A percentile compares a stretch with the other conserved stretches of the same genome.
Conservation (phyloP, 345 rosid genomes). For the Theobroma cacao region DNA sequence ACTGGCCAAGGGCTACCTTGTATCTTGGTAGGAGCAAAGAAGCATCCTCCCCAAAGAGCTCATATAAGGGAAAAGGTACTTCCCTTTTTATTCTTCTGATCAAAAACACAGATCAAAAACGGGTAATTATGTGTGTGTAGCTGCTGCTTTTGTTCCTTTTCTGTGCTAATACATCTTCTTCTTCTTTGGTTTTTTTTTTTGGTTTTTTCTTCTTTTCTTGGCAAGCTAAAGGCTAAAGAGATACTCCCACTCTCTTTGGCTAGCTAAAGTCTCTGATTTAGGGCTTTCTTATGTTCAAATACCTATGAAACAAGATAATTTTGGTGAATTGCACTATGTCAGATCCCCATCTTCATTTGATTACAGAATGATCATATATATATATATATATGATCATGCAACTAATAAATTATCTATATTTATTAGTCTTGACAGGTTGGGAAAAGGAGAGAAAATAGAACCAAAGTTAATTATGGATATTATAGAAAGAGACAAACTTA, state of each 20-base stretch:
- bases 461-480: background rate
- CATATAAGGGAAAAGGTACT: slow-evolving; percentile 29
- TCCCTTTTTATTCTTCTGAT: slow-evolving; percentile 30
- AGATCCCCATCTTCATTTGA: slow-evolving; percentile 20
- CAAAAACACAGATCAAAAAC: slow-evolving; percentile 35
- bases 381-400: too few relatives aligned
- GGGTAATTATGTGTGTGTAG: slow-evolving; percentile 25
- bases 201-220: slow-evolving; percentile 22
- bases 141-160: slow-evolving; percentile 13
- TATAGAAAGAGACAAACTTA: slow-evolving; percentile 18
- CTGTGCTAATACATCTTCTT: slow-evolving; percentile 13
- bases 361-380: too few relatives aligned
- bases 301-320: background rate
- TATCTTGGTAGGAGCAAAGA: slow-evolving; percentile 28
- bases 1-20: slow-evolving; percentile 28
- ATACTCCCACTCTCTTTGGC: slow-evolving; percentile 26
- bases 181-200: too few relatives aligned
- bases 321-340: slow-evolving; percentile 30
- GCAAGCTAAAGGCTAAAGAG: slow-evolving; percentile 32
- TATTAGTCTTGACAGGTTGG: slow-evolving; percentile 6
- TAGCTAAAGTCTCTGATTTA: slow-evolving; percentile 30
- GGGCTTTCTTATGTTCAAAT: slow-evolving; percentile 30
- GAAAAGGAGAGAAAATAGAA: slow-evolving; percentile 9
- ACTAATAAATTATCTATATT: slow-evolving; percentile 7
- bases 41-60: slow-evolving; percentile 25